Percentiles rank a stretch among this genome's conserved stretches.
These are phyloP conservation scores for Phallus indusiatus DNA, from an alignment of 768 basidiomycete species.

Conservation along the genomic window DNA sequence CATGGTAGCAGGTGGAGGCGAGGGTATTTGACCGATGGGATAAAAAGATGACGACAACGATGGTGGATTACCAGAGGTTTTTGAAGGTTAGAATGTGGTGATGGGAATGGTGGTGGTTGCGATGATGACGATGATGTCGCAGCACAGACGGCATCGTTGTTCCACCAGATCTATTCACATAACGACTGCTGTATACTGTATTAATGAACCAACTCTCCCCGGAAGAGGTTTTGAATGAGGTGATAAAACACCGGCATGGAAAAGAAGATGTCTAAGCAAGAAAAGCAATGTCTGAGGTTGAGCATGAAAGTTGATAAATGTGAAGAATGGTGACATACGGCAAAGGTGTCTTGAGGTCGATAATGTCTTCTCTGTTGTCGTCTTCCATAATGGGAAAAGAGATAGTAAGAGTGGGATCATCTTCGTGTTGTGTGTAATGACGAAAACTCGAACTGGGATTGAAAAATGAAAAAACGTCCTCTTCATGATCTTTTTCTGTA, in stretches of 20 bases:
- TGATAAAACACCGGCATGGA: constrained; percentile 56
- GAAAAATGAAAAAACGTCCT: neutral
- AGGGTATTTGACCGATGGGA: no score
- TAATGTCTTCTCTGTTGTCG: neutral
- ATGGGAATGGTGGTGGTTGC: no score
- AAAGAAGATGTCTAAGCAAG: constrained; percentile 46
- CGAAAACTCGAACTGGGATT: neutral
- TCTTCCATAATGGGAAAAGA: neutral
- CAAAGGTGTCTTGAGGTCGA: neutral
- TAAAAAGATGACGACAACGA: no score
- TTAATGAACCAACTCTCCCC: constrained; percentile 9
- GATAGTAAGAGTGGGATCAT: neutral
- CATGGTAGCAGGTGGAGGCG: no score
- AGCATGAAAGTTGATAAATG: neutral
- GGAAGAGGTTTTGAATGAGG: constrained; percentile 55
- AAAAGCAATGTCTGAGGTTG: neutral
- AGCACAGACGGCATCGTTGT: neutral
- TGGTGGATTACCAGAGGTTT: no score
- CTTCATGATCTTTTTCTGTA: neutral
- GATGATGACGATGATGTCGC: no score
- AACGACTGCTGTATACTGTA: neutral
- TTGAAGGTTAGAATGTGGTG: no score
- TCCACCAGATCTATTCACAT: neutral
- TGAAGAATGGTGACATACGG: neutral
- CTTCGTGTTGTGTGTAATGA: neutral